phyloP scores from a whole-genome alignment of 305 asterid species.

The Fraxinus nigra region DNA sequence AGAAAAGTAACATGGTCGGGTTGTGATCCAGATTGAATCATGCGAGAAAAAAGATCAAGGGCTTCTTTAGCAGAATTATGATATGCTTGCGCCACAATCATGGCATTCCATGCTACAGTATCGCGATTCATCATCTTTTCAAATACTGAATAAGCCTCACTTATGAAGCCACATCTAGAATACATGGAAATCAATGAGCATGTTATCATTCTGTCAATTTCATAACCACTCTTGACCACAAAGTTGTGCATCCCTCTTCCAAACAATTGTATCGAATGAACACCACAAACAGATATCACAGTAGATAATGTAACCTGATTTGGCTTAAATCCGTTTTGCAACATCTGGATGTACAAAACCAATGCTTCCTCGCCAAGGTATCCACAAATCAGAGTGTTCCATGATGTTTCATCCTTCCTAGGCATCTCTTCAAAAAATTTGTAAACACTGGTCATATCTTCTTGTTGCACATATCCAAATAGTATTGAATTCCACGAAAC shows the following conservation, averaged over 20 bases:
- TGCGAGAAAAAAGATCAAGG: constrained; percentile 28
- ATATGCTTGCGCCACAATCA: constrained; percentile 43
- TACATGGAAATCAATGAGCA: constrained; percentile 57
- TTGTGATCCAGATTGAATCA: constrained; percentile 33
- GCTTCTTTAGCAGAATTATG: constrained; percentile 38
- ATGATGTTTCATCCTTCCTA: constrained; percentile 51
- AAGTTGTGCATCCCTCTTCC: constrained; percentile 45
- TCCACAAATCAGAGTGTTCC: constrained; percentile 61
- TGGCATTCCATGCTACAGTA: constrained; percentile 45
- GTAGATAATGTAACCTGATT: constrained; percentile 49
- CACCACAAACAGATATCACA: constrained; percentile 46
- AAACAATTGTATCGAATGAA: constrained; percentile 39
- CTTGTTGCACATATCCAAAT: constrained; percentile 43
- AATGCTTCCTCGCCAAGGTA: constrained; percentile 52
- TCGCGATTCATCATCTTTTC: constrained; percentile 31
- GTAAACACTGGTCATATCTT: constrained; percentile 32
- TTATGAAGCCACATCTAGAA: constrained; percentile 50
- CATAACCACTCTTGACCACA: constrained; percentile 43
- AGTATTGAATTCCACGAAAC: constrained; percentile 60
- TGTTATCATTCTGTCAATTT: constrained; percentile 36
- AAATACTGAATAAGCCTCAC: constrained; percentile 39
- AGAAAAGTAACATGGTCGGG: constrained; percentile 47
- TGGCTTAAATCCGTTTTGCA: constrained; percentile 41
- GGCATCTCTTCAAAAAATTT: constrained; percentile 44
- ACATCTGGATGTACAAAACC: constrained; percentile 41